phyloP scores from a whole-genome alignment of 345 rosid species.

The Theobroma cacao region DNA sequence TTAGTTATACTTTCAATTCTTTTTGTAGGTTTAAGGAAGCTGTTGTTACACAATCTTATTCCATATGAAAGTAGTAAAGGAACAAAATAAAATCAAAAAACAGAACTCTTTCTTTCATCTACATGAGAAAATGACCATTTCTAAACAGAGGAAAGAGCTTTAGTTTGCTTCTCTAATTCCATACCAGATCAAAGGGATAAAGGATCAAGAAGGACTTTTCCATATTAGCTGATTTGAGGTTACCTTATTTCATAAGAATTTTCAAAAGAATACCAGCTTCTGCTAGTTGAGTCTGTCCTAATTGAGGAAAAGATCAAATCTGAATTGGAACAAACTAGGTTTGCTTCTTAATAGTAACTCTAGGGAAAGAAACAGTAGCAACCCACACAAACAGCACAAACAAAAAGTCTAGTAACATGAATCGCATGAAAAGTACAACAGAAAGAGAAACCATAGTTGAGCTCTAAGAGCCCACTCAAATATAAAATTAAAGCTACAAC shows the following conservation, averaged over 20 bases:
- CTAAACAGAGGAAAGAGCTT: slow-evolving; percentile 22
- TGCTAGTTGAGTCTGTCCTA: slow-evolving; percentile 23
- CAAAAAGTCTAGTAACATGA: slow-evolving; percentile 17
- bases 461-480: slow-evolving; percentile 35
- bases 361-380: slow-evolving; percentile 10
- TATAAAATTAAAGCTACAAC: slow-evolving; percentile 19
- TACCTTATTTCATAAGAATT: slow-evolving; percentile 12
- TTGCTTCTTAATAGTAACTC: slow-evolving; percentile 26
- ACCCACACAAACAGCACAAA: slow-evolving; percentile 12
- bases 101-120: slow-evolving; percentile 23
- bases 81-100: slow-evolving; percentile 19
- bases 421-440: slow-evolving; percentile 26
- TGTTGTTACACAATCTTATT: slow-evolving; percentile 20
- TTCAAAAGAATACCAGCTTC: slow-evolving; percentile 11
- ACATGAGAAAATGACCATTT: slow-evolving; percentile 35
- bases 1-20: slow-evolving; percentile 33
- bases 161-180: slow-evolving; percentile 10
- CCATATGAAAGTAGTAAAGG: slow-evolving; percentile 20
- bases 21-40: slow-evolving; percentile 45
- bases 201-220: slow-evolving; percentile 11
- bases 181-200: slow-evolving; percentile 14
- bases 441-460: slow-evolving; percentile 20
- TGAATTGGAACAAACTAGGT: slow-evolving; percentile 7
- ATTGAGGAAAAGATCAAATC: slow-evolving; percentile 15
- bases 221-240: slow-evolving; percentile 14